Evolutionary conservation across 176 grass and related monocot genomes (phyloP).

Genomic region (Triticum aestivum): DNA sequence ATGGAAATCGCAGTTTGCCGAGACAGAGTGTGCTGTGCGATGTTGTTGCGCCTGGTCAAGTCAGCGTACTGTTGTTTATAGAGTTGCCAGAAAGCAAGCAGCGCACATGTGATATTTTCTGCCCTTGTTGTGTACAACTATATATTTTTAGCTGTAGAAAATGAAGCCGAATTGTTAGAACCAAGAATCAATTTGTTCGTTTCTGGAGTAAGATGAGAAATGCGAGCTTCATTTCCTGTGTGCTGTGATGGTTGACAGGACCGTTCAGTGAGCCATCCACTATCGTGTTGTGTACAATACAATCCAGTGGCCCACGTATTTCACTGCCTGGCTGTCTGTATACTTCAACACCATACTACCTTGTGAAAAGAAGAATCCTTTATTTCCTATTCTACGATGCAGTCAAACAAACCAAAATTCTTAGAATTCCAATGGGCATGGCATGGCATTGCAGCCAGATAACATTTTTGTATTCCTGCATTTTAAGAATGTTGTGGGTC

Average conservation of each 20-base stretch:
- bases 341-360: too few species aligned
- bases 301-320: neutral
- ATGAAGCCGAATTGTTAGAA: conserved; percentile 7
- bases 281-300: neutral
- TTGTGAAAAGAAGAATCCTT: too few species aligned
- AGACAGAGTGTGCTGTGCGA: neutral
- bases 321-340: neutral
- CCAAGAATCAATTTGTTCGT: neutral
- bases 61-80: conserved; percentile 25
- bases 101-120: neutral
- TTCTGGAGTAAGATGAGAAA: neutral
- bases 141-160: conserved; percentile 15
- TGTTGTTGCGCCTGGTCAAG: neutral
- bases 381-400: too few species aligned
- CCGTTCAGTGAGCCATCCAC: too few species aligned
- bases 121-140: conserved; percentile 14
- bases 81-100: neutral
- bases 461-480: too few species aligned
- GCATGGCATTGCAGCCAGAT: too few species aligned
- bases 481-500: too few species aligned
- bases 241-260: neutral
- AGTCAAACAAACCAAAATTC: too few species aligned
- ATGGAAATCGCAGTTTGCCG: conserved; percentile 6
- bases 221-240: neutral
- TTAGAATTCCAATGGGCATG: too few species aligned